A percentile compares a stretch with the other conserved stretches of the same genome.
Evolutionary conservation across 108 stramenopile genomes (phyloP).

Genomic region (Cyclotella atomus): DNA sequence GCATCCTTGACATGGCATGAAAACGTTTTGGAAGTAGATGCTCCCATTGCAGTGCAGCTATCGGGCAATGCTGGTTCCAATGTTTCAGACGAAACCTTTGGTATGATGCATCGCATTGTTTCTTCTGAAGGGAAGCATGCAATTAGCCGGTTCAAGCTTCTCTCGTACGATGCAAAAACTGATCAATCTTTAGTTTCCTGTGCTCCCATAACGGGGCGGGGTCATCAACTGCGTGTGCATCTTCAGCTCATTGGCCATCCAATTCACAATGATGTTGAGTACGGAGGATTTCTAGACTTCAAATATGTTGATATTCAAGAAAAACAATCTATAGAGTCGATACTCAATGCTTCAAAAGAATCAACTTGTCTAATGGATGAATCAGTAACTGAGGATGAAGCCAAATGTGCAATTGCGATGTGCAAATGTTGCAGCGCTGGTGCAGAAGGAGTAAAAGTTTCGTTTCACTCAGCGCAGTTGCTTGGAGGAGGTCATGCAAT

Average conservation of each 20-base stretch:
- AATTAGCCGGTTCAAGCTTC: conserved; percentile 65
- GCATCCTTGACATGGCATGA: conserved; percentile 23
- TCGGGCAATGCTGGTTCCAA: neutral
- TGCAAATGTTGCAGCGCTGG: conserved; percentile 58
- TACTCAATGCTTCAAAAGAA: neutral
- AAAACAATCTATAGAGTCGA: conserved; percentile 8
- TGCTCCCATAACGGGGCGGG: conserved; percentile 85
- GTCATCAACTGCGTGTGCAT: conserved; percentile 94
- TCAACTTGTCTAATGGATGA: conserved; percentile 29
- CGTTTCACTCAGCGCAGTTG: conserved; percentile 73
- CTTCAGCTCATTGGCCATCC: conserved; percentile 76
- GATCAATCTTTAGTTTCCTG: conserved; percentile 72
- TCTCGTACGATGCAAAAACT: conserved; percentile 53
- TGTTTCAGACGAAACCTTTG: conserved; percentile 26
- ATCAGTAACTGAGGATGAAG: conserved; percentile 37
- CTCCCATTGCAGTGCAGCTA: conserved; percentile 66
- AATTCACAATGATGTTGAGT: conserved; percentile 81
- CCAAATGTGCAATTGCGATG: conserved; percentile 33
- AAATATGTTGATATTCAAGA: conserved; percentile 5
- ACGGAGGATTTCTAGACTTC: conserved; percentile 58
- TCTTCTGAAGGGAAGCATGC: conserved; percentile 67
- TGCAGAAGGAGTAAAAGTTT: conserved; percentile 33
- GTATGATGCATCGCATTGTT: conserved; percentile 61
- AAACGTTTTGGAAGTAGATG: conserved; percentile 61
- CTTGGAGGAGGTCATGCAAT: conserved; percentile 72